A percentile compares a stretch with the other conserved stretches of the same genome.
phyloP scores from a whole-genome alignment of 129 eudicot species.

The Helianthus annuus region HanXRQr2.0-SUNRISE NC_035440.2:31074387-31074886 shows the following conservation, averaged over 20 bases:
- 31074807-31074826: constrained; percentile 47
- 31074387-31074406: too few species aligned
- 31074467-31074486: background rate
- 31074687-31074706: background rate
- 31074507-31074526: background rate
- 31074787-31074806: constrained; percentile 54
- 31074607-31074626: too few species aligned
- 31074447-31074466: background rate
- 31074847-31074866: constrained; percentile 57
- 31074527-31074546: background rate
- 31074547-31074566: background rate
- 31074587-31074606: too few species aligned
- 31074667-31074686: too few species aligned
- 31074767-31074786: constrained; percentile 63
- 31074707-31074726: constrained; percentile 25
- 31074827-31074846: constrained; percentile 52
- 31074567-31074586: background rate
- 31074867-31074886: background rate
- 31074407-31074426: too few species aligned
- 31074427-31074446: too few species aligned
- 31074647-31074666: too few species aligned
- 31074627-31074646: too few species aligned
- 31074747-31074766: constrained; percentile 71
- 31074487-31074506: background rate
- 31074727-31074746: constrained; percentile 66